phyloP scores from a whole-genome alignment of 225 moss, liverwort and hornwort genomes.

The Bryum argenteum region DNA sequence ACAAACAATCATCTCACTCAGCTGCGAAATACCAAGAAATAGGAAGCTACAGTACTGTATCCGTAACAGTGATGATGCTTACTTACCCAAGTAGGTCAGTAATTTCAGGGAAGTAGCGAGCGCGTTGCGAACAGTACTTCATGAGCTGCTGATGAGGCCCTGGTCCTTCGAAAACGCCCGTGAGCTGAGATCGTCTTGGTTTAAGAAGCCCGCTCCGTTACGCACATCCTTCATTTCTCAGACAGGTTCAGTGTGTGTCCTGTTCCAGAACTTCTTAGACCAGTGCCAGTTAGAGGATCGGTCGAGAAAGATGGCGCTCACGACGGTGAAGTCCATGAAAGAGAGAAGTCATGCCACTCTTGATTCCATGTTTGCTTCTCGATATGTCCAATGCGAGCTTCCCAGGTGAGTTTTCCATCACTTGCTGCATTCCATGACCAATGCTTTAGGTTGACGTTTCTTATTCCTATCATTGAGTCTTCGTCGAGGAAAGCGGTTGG shows the following conservation, averaged over 20 bases:
- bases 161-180: background rate
- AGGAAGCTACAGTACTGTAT: background rate
- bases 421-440: background rate
- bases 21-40: background rate
- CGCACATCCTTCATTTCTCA: background rate
- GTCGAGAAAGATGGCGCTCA: conserved; percentile 33
- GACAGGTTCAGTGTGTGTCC: too few relatives aligned
- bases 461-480: too few relatives aligned
- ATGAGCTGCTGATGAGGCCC: background rate
- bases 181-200: background rate
- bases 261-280: background rate
- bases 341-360: background rate
- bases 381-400: conserved; percentile 45
- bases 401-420: conserved; percentile 33
- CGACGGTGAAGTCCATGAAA: conserved; percentile 27
- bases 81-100: background rate
- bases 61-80: background rate
- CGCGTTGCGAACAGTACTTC: background rate
- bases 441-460: background rate
- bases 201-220: background rate
- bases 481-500: background rate
- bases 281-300: background rate
- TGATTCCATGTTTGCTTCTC: conserved; percentile 49
- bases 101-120: background rate
- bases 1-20: background rate